Conservation (phyloP, 352 stramenopile genomes). For the Phytophthora tubulina region DNA sequence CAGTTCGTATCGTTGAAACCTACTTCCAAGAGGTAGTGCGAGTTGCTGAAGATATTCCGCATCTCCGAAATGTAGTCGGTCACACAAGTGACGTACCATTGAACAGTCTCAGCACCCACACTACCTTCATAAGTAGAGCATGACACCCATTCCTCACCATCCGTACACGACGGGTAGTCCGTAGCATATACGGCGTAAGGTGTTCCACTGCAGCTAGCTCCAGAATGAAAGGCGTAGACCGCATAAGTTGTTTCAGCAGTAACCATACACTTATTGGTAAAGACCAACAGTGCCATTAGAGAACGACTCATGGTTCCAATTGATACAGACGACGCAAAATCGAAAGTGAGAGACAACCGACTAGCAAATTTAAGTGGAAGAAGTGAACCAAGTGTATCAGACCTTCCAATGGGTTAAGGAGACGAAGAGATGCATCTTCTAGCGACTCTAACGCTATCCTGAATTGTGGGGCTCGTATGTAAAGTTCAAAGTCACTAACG, state of each 20-base stretch:
- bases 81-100: not conserved
- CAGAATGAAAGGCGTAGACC: not conserved
- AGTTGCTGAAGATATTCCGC: not conserved
- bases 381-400: no score
- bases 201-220: not conserved
- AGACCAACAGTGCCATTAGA: not conserved
- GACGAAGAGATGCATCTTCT: no score
- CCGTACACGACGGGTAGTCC: not conserved
- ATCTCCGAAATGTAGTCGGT: slow-evolving; percentile 3
- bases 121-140: slow-evolving; percentile 1
- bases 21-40: slow-evolving; percentile 6
- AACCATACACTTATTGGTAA: not conserved
- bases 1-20: not conserved
- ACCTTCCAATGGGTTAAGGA: no score
- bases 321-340: no score
- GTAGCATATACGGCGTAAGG: slow-evolving; percentile 8
- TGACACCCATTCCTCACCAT: not conserved
- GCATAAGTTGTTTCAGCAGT: not conserved
- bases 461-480: no score
- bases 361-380: no score
- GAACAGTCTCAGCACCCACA: not conserved
- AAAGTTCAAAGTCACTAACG: no score
- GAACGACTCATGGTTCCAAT: not conserved
- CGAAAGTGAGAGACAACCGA: no score
- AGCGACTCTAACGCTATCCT: no score